Conservation (phyloP, 108 stramenopile genomes). For the Parietichytrium sp. region DNA sequence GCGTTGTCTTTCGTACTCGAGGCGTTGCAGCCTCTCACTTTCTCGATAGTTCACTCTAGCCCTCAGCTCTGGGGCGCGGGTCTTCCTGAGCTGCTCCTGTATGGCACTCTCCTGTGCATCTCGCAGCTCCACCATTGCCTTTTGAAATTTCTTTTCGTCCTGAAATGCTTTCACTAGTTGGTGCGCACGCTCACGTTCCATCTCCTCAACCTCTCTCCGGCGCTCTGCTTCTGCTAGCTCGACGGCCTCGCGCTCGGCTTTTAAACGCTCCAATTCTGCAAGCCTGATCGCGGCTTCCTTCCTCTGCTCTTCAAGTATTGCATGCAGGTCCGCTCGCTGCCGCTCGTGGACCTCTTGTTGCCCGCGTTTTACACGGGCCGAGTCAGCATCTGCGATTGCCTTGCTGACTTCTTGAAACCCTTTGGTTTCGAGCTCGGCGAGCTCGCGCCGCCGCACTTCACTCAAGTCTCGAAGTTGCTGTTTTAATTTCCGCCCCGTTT, state of each 20-base stretch:
- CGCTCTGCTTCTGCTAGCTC: not conserved
- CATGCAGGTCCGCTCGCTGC: not conserved
- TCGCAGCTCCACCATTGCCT: not conserved
- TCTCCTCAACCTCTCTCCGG: not conserved
- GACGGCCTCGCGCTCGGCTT: not conserved
- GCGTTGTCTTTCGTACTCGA: not conserved
- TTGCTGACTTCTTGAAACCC: not conserved
- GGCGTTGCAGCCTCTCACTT: not conserved
- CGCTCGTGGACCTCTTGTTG: not conserved
- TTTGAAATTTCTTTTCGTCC: not conserved
- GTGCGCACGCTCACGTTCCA: conserved; percentile 1
- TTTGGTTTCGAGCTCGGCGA: not conserved
- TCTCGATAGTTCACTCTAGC: not conserved
- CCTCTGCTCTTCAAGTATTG: not conserved
- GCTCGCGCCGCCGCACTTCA: not conserved
- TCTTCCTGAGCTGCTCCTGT: not conserved
- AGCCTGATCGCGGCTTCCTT: not conserved
- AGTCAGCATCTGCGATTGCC: not conserved
- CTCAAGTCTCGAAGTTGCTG: not conserved
- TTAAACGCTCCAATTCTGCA: not conserved
- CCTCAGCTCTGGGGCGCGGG: not conserved
- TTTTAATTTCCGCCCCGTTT: not conserved
- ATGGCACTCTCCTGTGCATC: not conserved
- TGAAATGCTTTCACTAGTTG: not conserved
- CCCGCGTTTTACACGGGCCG: not conserved